Evolutionary conservation across 805 yeast genomes (phyloP).

Genomic region (Kurtzmaniella fragi): DNA sequence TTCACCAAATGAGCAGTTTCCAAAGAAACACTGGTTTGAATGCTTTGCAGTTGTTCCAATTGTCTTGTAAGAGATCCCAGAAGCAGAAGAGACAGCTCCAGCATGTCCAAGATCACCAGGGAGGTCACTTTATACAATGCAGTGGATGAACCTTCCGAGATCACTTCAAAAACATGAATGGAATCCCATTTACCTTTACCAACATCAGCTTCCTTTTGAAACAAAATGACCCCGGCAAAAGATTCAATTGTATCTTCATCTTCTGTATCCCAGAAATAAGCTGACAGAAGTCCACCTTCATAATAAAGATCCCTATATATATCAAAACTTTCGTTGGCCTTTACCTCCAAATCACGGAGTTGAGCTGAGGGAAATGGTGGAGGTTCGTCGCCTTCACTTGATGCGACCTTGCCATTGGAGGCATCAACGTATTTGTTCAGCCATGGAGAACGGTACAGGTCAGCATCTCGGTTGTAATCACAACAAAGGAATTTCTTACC

Average conservation of each 20-base stretch:
- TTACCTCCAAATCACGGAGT: constrained; percentile 68
- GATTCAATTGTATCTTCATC: constrained; percentile 37
- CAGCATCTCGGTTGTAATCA: constrained; percentile 94
- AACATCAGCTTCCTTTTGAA: constrained; percentile 63
- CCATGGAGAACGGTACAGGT: constrained; percentile 89
- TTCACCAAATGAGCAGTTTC: constrained; percentile 75
- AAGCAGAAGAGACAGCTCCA: constrained; percentile 38
- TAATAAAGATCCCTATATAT: constrained; percentile 89
- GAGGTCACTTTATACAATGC: constrained; percentile 72
- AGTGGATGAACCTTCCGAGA: constrained; percentile 31
- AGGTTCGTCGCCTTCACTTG: constrained; percentile 52
- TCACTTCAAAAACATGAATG: constrained; percentile 84
- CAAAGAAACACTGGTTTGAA: constrained; percentile 32
- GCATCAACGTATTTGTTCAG: constrained; percentile 64
- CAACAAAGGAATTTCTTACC: constrained; percentile 77
- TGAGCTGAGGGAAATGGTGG: constrained; percentile 68
- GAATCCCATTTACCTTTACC: constrained; percentile 78
- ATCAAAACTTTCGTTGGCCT: constrained; percentile 88
- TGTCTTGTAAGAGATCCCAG: constrained; percentile 89
- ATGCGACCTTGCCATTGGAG: constrained; percentile 5
- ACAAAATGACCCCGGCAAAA: constrained; percentile 87
- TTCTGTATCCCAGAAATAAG: constrained; percentile 84
- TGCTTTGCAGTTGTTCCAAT: constrained; percentile 49
- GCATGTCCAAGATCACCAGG: constrained; percentile 76
- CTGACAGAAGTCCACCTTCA: constrained; percentile 90